phyloP scores from a whole-genome alignment of 345 rosid species.

The Fremontodendron californicum region DNA sequence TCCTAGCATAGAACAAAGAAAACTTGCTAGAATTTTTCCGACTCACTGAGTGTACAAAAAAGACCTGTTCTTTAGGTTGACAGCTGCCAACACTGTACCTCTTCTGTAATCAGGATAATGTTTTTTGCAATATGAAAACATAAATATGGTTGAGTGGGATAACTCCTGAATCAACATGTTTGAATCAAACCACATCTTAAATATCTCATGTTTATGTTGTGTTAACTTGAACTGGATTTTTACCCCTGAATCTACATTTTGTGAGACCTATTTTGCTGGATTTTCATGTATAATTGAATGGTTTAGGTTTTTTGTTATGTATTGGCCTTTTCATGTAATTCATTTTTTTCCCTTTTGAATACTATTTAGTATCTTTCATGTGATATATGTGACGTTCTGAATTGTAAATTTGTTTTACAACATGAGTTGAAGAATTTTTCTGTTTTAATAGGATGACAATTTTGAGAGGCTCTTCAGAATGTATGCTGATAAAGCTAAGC shows the following conservation, averaged over 20 bases:
- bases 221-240: background rate
- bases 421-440: background rate
- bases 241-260: background rate
- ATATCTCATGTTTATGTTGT: background rate
- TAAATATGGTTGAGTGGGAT: background rate
- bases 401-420: slow-evolving; percentile 7
- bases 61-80: background rate
- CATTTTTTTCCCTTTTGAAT: background rate
- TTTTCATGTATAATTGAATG: background rate
- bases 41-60: background rate
- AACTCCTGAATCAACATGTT: background rate
- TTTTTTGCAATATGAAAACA: background rate
- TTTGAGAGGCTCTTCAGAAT: slow-evolving; percentile 68
- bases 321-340: background rate
- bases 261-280: background rate
- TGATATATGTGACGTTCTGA: background rate
- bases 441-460: slow-evolving; percentile 69
- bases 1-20: background rate
- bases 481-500: slow-evolving; percentile 64
- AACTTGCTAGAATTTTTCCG: background rate
- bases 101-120: background rate
- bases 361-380: background rate
- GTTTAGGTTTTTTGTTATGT: background rate
- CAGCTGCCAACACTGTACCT: background rate
- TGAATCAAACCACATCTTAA: background rate